Evolutionary conservation across 1,139 yeast species (phyloP), one percentile per base, ranked within the genome.

Genomic region (Waltiozyma sp.): DNA sequence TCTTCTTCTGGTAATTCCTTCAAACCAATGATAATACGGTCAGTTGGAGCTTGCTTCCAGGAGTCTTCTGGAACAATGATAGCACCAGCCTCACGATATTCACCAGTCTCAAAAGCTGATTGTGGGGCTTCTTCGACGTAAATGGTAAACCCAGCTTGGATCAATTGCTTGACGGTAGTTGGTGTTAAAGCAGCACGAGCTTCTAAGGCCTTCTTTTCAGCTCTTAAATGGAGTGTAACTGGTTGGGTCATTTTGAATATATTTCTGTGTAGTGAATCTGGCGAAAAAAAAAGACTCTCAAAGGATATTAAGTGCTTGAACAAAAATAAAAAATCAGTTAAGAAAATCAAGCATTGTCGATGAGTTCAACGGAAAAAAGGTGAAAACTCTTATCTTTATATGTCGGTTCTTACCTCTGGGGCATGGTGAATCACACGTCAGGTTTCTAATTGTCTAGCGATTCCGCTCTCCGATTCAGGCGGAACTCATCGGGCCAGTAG

Each of bases 181-280:
- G 98, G 98, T 9, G 98, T 88, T 57, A 91, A 73, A 41, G 96
- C 96, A 36, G 97, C 95, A 69, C 98, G 84, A 52, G 94, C 95
- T 70, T 91, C 98, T 58, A 88, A 70, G 36, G 96, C 95, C 77
- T 91, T 91, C 58, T 94, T 85, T 65, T 91, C 98, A 37, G 96
- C 96, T 70, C 98, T 83, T 49, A 91, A 72, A 55, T 84, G 93
- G 54, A 80, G 74, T 42, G 72, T 76, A 41, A 80, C 83, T 41
- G 61, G 56, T 24, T 44, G 39, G 26, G 49, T 38, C 51, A 47
- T 50, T 40, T 9, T 34, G 10, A 5, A 28, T 28, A 28, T 28
- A 13, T 38, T 23, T 23, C 10, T n/a, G n/a, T n/a, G n/a, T n/a
- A n/a, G n/a, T n/a, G n/a, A n/a, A n/a, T n/a, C n/a, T n/a, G n/a